Percentiles rank a stretch among this genome's conserved stretches.
These are phyloP conservation scores for Hymenoscyphus fraxineus DNA, from an alignment of 2,329 filamentous ascomycete species.

Conservation along the genomic window DNA sequence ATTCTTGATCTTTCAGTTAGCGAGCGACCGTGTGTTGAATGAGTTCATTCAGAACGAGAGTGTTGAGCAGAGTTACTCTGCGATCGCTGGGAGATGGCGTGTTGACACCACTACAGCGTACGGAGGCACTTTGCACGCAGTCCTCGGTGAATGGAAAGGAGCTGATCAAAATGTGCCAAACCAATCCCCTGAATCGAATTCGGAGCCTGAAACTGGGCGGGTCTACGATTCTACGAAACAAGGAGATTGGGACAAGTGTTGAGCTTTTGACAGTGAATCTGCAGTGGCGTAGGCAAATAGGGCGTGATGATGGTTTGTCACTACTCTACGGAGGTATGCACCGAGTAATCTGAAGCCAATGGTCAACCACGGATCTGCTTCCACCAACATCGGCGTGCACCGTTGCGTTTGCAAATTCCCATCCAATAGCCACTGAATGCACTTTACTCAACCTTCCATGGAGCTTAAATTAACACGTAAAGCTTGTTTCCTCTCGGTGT, in stretches of 20 bases:
- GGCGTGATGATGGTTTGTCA: neutral
- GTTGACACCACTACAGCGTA: too few species aligned
- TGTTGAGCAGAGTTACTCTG: neutral
- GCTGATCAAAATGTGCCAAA: too few species aligned
- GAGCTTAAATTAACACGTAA: neutral
- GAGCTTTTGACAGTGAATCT: neutral
- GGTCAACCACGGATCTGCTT: neutral
- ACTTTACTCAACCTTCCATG: neutral
- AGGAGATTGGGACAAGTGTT: neutral
- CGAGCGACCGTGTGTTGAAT: neutral
- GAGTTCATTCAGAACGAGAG: neutral
- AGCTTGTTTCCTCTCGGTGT: neutral
- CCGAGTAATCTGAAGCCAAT: neutral
- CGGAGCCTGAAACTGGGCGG: too few species aligned
- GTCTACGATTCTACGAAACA: too few species aligned
- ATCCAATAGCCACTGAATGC: neutral
- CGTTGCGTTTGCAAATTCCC: neutral
- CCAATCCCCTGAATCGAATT: too few species aligned
- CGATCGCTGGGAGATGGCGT: neutral
- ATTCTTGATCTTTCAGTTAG: neutral
- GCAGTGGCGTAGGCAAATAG: neutral
- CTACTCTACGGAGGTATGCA: too few species aligned
- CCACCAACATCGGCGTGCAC: neutral
- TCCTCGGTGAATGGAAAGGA: too few species aligned
- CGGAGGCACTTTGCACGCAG: too few species aligned